These are phyloP conservation scores for Cairneyella variabilis DNA, from an alignment of 495 filamentous ascomycete species.

Conservation along the genomic window DNA sequence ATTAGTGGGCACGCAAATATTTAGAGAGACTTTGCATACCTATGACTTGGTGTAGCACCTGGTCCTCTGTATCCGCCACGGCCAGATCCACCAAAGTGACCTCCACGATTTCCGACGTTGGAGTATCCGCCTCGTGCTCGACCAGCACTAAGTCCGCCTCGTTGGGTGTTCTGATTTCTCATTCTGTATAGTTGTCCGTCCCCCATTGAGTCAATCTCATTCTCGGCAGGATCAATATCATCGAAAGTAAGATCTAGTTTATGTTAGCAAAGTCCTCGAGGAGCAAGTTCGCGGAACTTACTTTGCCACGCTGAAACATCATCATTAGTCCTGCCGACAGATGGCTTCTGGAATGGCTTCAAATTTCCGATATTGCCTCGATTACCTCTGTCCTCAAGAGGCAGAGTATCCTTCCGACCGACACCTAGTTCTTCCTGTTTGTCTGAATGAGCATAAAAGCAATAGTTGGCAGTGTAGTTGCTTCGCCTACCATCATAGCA, in stretches of 20 bases:
- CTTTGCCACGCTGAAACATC: constrained; percentile 13
- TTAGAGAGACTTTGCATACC: too few species aligned
- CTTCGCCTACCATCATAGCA: constrained; percentile 25
- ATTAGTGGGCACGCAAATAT: too few species aligned
- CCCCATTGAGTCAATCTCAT: constrained; percentile 13
- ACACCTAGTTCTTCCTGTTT: constrained; percentile 24
- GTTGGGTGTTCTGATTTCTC: constrained; percentile 1
- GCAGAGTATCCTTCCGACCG: constrained; percentile 18
- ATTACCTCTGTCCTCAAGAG: constrained; percentile 19
- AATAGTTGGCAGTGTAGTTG: background rate
- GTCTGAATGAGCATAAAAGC: constrained; percentile 1
- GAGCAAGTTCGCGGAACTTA: background rate
- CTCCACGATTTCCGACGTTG: too few species aligned
- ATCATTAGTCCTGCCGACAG: background rate
- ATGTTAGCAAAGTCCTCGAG: background rate
- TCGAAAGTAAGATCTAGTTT: constrained; percentile 10
- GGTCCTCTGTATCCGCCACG: too few species aligned
- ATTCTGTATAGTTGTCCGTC: constrained; percentile 21
- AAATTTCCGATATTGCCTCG: background rate
- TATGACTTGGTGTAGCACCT: too few species aligned
- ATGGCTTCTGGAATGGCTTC: background rate
- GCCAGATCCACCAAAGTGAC: too few species aligned
- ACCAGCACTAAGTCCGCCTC: background rate
- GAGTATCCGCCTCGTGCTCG: background rate
- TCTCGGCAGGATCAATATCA: constrained; percentile 13